Percentiles rank a stretch among this genome's conserved stretches.
These are phyloP conservation scores for Trichocladium uniseriatum DNA, from an alignment of 495 filamentous ascomycete species.

Conservation along the genomic window DNA sequence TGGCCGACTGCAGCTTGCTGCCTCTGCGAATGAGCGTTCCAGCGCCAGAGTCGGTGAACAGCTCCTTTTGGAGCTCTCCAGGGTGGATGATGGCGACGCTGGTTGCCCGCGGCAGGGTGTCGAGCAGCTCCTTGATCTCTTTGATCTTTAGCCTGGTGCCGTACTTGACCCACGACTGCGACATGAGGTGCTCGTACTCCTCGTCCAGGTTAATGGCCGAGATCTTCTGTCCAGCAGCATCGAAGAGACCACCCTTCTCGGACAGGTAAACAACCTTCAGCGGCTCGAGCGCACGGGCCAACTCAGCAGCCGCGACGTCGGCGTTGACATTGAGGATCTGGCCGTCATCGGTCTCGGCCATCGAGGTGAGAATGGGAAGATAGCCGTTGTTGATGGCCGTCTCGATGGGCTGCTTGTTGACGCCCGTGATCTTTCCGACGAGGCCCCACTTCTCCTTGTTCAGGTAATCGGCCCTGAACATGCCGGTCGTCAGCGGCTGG, in stretches of 20 bases:
- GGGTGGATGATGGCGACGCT: constrained; percentile 98
- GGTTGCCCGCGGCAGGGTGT: constrained; percentile 77
- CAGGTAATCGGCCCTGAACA: constrained; percentile 90
- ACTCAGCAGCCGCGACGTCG: constrained; percentile 89
- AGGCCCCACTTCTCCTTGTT: constrained; percentile 91
- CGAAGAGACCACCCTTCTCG: constrained; percentile 94
- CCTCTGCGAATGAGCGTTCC: constrained; percentile 91
- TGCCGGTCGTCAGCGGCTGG: constrained; percentile 83
- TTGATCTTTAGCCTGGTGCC: constrained; percentile 97
- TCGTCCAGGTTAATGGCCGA: constrained; percentile 97
- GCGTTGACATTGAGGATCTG: constrained; percentile 98
- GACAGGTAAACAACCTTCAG: constrained; percentile 97
- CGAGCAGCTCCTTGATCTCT: constrained; percentile 91
- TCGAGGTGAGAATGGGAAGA: constrained; percentile 89
- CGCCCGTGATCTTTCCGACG: constrained; percentile 90
- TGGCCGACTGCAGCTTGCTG: constrained; percentile 75
- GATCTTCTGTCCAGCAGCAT: constrained; percentile 91
- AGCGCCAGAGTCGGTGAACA: constrained; percentile 93
- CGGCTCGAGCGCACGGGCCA: constrained; percentile 81
- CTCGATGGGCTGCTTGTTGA: constrained; percentile 86
- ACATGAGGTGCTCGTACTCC: constrained; percentile 92
- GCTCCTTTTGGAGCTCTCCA: constrained; percentile 85
- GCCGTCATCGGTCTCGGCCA: constrained; percentile 89
- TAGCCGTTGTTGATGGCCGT: constrained; percentile 86
- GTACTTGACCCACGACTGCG: constrained; percentile 90